Conservation (phyloP, 2,329 filamentous ascomycete species). For the Penicillium palitans region DNA sequence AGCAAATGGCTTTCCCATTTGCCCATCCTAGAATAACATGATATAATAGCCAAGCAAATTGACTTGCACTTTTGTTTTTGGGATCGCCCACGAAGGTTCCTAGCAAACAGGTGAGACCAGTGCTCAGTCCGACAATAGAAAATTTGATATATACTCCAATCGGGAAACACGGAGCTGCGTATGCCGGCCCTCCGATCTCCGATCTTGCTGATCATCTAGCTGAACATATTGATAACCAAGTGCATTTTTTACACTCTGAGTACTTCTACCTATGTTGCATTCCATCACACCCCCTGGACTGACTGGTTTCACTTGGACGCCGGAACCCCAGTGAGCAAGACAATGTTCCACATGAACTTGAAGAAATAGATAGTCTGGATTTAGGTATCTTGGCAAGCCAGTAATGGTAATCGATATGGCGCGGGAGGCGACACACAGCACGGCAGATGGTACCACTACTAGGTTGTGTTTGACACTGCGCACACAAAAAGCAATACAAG, state of each 20-base stretch:
- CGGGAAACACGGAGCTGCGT: slow-evolving; percentile 12
- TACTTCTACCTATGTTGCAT: not conserved
- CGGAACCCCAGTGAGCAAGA: slow-evolving; percentile 3
- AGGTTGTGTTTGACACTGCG: not conserved
- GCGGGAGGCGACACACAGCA: slow-evolving; percentile 8
- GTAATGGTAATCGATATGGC: not conserved
- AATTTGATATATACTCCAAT: slow-evolving; percentile 9
- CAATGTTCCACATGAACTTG: slow-evolving; percentile 11
- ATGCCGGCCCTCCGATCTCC: not conserved
- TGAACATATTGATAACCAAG: not conserved
- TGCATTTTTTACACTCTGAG: not conserved
- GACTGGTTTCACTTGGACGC: slow-evolving; percentile 10
- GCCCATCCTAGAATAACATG: not conserved
- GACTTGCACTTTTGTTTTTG: not conserved
- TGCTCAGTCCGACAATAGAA: not conserved
- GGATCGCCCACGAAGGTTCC: not conserved
- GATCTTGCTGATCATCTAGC: not conserved
- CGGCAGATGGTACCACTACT: slow-evolving; percentile 1
- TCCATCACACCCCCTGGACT: slow-evolving; percentile 6
- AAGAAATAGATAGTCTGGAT: not conserved
- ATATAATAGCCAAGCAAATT: not conserved
- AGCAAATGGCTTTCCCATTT: slow-evolving; percentile 5
- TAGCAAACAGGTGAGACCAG: slow-evolving; percentile 10
- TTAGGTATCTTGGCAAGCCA: not conserved
- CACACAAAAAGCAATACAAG: not conserved